phyloP scores from a whole-genome alignment of 192 early-diverging fungal species.

The Globomyces pollinis-pini region DNA sequence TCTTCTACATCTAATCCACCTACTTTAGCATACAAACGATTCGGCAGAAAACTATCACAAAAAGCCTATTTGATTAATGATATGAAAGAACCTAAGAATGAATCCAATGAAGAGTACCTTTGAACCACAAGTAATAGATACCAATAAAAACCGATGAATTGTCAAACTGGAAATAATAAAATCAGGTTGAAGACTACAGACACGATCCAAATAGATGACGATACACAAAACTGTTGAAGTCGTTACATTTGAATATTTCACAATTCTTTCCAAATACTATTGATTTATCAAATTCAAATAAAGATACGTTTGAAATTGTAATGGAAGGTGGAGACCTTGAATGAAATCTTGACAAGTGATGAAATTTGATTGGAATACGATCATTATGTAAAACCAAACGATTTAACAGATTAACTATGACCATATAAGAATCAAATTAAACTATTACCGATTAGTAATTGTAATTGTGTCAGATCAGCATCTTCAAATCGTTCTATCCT shows the following conservation, averaged over 20 bases:
- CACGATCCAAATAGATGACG: slow-evolving; percentile 84
- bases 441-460: too few species aligned
- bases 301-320: slow-evolving; percentile 54
- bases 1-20: slow-evolving; percentile 92
- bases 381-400: slow-evolving; percentile 61
- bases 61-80: slow-evolving; percentile 61
- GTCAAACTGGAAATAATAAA: slow-evolving; percentile 69
- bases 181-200: slow-evolving; percentile 46
- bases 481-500: too few species aligned
- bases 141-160: slow-evolving; percentile 2
- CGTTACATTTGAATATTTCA: slow-evolving; percentile 89
- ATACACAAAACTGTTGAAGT: slow-evolving; percentile 75
- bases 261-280: slow-evolving; percentile 76
- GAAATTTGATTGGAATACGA: slow-evolving; percentile 41
- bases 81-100: too few species aligned
- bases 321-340: slow-evolving; percentile 84
- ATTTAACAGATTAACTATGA: slow-evolving; percentile 30
- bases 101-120: too few species aligned
- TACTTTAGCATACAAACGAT: slow-evolving; percentile 88
- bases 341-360: slow-evolving; percentile 86
- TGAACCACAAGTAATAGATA: background rate
- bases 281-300: too few species aligned
- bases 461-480: too few species aligned
- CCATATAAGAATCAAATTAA: too few species aligned
- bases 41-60: slow-evolving; percentile 89